Evolutionary conservation across 257 asterid species (phyloP).

Genomic region (Salvia hispanica): DNA sequence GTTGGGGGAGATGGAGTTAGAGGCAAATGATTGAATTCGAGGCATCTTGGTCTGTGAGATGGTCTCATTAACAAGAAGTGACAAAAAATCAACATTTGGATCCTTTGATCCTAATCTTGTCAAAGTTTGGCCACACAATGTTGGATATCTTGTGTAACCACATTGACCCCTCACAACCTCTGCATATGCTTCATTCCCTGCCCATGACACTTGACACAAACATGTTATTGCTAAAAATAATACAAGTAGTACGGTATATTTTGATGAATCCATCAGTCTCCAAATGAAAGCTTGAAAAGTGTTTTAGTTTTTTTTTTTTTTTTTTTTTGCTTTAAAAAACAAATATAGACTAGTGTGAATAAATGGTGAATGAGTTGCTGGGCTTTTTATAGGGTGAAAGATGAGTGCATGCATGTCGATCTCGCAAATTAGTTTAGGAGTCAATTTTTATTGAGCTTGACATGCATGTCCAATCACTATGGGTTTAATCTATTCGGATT

Average conservation of each 20-base stretch:
- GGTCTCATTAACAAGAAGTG: conserved; percentile 49
- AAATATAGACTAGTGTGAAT: background rate
- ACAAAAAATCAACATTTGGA: conserved; percentile 34
- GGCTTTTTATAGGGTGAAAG: conserved; percentile 13
- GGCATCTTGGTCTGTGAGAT: conserved; percentile 46
- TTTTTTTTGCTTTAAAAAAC: background rate
- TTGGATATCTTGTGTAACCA: conserved; percentile 60
- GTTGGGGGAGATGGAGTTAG: conserved; percentile 43
- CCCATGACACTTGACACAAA: conserved; percentile 14
- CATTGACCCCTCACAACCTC: conserved; percentile 39
- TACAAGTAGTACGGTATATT: background rate
- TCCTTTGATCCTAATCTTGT: conserved; percentile 29
- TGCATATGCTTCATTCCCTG: background rate
- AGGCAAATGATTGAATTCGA: conserved; percentile 28
- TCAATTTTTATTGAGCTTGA: conserved; percentile 13
- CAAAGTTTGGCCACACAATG: conserved; percentile 51
- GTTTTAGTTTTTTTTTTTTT: no score
- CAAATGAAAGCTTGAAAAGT: background rate
- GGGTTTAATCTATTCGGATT: background rate
- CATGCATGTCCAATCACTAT: background rate
- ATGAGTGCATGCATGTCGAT: conserved; percentile 4
- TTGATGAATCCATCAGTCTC: background rate
- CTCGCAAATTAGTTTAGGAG: conserved; percentile 12
- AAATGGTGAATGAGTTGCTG: background rate
- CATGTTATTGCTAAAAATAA: background rate